phyloP scores from a whole-genome alignment of 2,329 filamentous ascomycete genomes.

The Xylariaceae sp. region DNA sequence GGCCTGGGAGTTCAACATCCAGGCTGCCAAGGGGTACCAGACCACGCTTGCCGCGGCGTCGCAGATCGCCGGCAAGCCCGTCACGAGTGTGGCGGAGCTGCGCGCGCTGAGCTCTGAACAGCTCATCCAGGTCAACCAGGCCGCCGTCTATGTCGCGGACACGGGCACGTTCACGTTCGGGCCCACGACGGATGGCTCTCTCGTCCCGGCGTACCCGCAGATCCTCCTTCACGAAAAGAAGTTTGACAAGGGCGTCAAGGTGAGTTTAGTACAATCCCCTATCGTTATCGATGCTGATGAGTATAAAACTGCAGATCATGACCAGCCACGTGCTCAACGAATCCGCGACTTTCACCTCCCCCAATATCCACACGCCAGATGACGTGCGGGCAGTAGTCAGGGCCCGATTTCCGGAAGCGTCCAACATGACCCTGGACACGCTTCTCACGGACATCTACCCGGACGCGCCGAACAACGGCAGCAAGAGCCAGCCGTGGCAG shows the following conservation, averaged over 20 bases:
- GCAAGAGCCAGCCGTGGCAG: constrained; percentile 38
- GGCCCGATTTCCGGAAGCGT: constrained; percentile 14
- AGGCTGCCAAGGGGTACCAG: constrained; percentile 1
- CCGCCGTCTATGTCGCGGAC: constrained; percentile 15
- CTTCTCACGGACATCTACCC: constrained; percentile 44
- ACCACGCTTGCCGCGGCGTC: constrained; percentile 8
- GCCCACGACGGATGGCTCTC: constrained; percentile 22
- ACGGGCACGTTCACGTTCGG: constrained; percentile 27
- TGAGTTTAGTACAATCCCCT: no score
- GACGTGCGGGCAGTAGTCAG: constrained; percentile 14
- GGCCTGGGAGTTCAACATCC: constrained; percentile 23
- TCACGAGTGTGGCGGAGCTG: constrained; percentile 11
- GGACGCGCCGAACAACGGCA: constrained; percentile 37
- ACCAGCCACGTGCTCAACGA: constrained; percentile 42
- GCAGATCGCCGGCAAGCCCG: constrained; percentile 5
- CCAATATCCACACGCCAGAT: constrained; percentile 35
- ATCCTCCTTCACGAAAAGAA: constrained; percentile 19
- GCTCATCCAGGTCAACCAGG: constrained; percentile 20
- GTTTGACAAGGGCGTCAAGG: constrained; percentile 17
- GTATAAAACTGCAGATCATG: constrained; percentile 14
- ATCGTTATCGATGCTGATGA: not conserved
- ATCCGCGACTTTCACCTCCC: constrained; percentile 37
- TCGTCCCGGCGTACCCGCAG: constrained; percentile 22
- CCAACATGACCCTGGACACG: constrained; percentile 31
- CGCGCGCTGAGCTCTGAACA: constrained; percentile 3